These are phyloP conservation scores for Neoboletus brunneissimus DNA, from an alignment of 768 basidiomycete species.

Conservation along the genomic window DNA sequence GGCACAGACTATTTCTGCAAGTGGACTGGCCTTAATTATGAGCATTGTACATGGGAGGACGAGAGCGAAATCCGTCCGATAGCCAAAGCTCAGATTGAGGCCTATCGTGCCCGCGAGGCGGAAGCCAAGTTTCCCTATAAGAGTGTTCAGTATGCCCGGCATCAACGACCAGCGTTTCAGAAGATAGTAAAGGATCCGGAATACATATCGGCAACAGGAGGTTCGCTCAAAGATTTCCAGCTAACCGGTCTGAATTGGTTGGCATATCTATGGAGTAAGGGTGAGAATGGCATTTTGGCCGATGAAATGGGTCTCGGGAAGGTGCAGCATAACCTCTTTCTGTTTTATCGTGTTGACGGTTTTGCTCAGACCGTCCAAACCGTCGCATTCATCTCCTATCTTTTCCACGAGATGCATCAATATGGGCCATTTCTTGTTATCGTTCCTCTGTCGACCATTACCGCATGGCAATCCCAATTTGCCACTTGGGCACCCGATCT, in stretches of 20 bases:
- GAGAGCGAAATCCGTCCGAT: conserved; percentile 76
- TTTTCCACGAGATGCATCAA: conserved; percentile 88
- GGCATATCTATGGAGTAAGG: conserved; percentile 92
- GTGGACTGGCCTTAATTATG: conserved; percentile 92
- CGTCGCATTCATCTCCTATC: conserved; percentile 89
- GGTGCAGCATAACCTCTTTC: conserved; percentile 36
- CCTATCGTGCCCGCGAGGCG: conserved; percentile 71
- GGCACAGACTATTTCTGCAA: conserved; percentile 92
- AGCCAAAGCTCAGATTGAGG: conserved; percentile 75
- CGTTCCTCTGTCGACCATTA: conserved; percentile 95
- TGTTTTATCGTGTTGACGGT: conserved; percentile 10
- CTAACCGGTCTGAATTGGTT: conserved; percentile 98
- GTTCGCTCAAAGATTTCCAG: conserved; percentile 95
- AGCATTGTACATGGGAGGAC: conserved; percentile 94
- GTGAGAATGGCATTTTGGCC: conserved; percentile 94
- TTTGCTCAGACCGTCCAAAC: conserved; percentile 83
- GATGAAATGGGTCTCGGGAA: conserved; percentile 99
- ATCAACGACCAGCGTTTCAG: conserved; percentile 72
- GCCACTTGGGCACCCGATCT: conserved; percentile 92
- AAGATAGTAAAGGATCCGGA: conserved; percentile 87
- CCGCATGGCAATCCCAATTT: conserved; percentile 97
- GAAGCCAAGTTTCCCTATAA: conserved; percentile 85
- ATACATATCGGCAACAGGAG: conserved; percentile 76
- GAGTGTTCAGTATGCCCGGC: conserved; percentile 62
- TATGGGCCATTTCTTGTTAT: conserved; percentile 98